Evolutionary conservation across 352 stramenopile genomes (phyloP).

Genomic region (Phytophthora foliorum): DNA sequence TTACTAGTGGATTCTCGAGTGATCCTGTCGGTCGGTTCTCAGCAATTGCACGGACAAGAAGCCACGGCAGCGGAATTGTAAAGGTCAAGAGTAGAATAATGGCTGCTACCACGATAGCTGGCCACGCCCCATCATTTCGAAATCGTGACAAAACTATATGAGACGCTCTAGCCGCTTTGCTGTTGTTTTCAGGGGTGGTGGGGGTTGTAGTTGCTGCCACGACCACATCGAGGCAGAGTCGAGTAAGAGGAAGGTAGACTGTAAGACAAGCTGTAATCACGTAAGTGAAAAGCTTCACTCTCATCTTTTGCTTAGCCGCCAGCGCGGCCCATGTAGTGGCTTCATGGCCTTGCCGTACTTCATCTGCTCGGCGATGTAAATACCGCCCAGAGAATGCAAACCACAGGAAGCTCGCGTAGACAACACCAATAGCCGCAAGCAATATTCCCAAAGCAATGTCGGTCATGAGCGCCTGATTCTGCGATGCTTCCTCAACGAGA

Average conservation of each 20-base stretch:
- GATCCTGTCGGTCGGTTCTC: constrained; percentile 55
- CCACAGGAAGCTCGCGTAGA: constrained; percentile 54
- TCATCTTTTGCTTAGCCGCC: constrained; percentile 42
- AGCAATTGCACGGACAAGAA: constrained; percentile 41
- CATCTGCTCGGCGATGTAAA: constrained; percentile 49
- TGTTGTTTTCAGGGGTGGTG: background rate
- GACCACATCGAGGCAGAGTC: constrained; percentile 48
- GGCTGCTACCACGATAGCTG: constrained; percentile 28
- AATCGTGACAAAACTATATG: constrained; percentile 30
- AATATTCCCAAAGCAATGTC: constrained; percentile 41
- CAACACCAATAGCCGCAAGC: constrained; percentile 31
- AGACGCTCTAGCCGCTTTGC: constrained; percentile 13
- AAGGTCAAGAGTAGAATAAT: constrained; percentile 49
- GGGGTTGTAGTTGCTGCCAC: background rate
- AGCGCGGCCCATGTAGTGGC: constrained; percentile 47
- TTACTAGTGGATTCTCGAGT: constrained; percentile 46
- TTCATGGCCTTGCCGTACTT: constrained; percentile 60
- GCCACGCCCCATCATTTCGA: constrained; percentile 30
- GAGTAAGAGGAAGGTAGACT: constrained; percentile 56
- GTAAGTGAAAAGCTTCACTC: constrained; percentile 48
- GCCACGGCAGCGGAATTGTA: constrained; percentile 42
- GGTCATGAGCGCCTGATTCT: constrained; percentile 15
- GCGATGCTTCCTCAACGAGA: constrained; percentile 15
- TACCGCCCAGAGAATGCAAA: constrained; percentile 46
- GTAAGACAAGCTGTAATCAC: constrained; percentile 54